phyloP scores from a whole-genome alignment of 2,329 filamentous ascomycete genomes.

The Amylocarpus encephaloides region DNA sequence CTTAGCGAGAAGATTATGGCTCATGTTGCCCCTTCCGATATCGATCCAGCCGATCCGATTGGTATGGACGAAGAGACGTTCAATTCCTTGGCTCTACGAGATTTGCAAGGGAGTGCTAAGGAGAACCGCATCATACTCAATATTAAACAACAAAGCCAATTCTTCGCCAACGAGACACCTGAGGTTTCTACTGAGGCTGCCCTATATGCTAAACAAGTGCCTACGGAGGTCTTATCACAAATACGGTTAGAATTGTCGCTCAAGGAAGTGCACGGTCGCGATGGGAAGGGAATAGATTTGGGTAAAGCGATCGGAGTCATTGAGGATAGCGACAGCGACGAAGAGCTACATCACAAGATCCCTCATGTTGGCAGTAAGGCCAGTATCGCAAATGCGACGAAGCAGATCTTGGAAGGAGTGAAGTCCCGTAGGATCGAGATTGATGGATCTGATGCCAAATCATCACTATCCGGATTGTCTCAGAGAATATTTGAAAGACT shows the following conservation, averaged over 20 bases:
- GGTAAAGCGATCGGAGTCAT: constrained; percentile 60
- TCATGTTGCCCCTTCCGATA: constrained; percentile 73
- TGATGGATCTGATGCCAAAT: constrained; percentile 36
- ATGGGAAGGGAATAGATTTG: constrained; percentile 50
- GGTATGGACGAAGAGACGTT: constrained; percentile 68
- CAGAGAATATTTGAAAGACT: constrained; percentile 52
- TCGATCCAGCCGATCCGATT: constrained; percentile 57
- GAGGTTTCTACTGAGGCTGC: constrained; percentile 34
- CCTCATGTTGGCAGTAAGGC: constrained; percentile 63
- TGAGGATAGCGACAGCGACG: constrained; percentile 63
- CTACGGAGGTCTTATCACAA: constrained; percentile 58
- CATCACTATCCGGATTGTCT: constrained; percentile 38
- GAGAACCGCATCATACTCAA: constrained; percentile 78
- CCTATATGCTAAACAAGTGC: constrained; percentile 63
- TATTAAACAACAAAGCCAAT: constrained; percentile 78
- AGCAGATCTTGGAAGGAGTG: constrained; percentile 60
- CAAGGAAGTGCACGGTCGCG: constrained; percentile 40
- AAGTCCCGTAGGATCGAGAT: constrained; percentile 54
- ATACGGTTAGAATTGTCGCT: constrained; percentile 56
- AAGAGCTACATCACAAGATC: constrained; percentile 47
- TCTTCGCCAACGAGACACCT: constrained; percentile 59
- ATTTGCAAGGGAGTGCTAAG: constrained; percentile 68
- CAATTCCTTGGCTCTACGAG: constrained; percentile 67
- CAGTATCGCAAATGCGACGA: constrained; percentile 57
- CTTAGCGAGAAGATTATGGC: constrained; percentile 92